Evolutionary conservation across 2,329 filamentous ascomycete species (phyloP).

Genomic region (Alternaria sp.): DNA sequence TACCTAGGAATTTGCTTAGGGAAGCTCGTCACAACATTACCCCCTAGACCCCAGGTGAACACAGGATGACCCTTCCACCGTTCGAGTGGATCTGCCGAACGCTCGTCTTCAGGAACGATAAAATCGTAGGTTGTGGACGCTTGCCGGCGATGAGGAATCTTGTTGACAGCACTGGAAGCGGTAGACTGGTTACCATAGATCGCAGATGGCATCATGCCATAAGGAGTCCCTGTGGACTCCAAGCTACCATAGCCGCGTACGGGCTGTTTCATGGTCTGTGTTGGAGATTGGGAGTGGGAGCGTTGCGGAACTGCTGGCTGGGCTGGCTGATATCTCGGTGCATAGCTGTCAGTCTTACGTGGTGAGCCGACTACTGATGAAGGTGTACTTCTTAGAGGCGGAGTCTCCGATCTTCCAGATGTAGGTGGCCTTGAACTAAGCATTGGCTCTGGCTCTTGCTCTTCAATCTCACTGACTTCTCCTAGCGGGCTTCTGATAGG

Average conservation of each 20-base stretch:
- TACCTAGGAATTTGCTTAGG: constrained; percentile 90
- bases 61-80: constrained; percentile 91
- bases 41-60: constrained; percentile 87
- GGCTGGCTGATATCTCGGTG: constrained; percentile 60
- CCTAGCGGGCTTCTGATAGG: constrained; percentile 42
- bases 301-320: constrained; percentile 43
- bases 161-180: constrained; percentile 26
- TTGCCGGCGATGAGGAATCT: constrained; percentile 48
- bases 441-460: constrained; percentile 28
- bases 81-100: constrained; percentile 75
- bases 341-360: constrained; percentile 48
- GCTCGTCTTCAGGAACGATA: constrained; percentile 64
- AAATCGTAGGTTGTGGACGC: constrained; percentile 63
- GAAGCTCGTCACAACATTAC: constrained; percentile 82
- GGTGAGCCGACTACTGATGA: constrained; percentile 52
- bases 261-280: constrained; percentile 61
- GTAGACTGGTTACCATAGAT: constrained; percentile 44
- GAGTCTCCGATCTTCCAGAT: constrained; percentile 42
- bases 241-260: constrained; percentile 49
- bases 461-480: constrained; percentile 46
- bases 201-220: constrained; percentile 55
- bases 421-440: constrained; percentile 29
- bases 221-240: constrained; percentile 64
- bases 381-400: constrained; percentile 42
- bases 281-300: constrained; percentile 67